Percentiles rank a stretch among this genome's conserved stretches.
Conservation (phyloP, 371 early-diverging fungal species). For the Dentiscutata heterogama region DNA sequence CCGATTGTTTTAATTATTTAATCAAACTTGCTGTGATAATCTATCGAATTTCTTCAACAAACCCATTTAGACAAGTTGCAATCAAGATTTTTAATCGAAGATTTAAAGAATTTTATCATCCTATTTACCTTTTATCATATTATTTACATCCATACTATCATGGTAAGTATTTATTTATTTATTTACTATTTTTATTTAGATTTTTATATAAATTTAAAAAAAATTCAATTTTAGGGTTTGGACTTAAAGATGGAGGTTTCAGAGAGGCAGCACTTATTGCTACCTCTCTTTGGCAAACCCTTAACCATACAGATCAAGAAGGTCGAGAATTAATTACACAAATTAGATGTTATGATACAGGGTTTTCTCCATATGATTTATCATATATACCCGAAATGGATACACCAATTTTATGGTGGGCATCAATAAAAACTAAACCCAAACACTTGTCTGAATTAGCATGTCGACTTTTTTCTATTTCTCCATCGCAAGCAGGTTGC, state of each 20-base stretch:
- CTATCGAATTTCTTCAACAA: too few species aligned
- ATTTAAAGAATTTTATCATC: too few species aligned
- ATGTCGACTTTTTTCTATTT: background rate
- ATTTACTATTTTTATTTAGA: too few species aligned
- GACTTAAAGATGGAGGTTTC: background rate
- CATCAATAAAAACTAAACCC: background rate
- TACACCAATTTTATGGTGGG: background rate
- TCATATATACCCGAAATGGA: background rate
- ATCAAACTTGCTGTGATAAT: background rate
- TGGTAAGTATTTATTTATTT: too few species aligned
- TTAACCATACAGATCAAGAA: background rate
- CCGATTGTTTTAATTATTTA: conserved; percentile 3
- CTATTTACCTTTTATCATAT: too few species aligned
- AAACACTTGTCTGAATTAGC: background rate
- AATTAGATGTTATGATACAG: background rate
- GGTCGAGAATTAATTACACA: background rate
- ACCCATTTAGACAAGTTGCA: too few species aligned
- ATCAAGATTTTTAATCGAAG: too few species aligned
- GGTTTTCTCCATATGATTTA: background rate
- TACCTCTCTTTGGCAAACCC: background rate
- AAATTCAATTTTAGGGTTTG: background rate
- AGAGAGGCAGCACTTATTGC: background rate
- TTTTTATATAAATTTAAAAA: too few species aligned
- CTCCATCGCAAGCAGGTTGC: background rate
- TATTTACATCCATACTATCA: too few species aligned